A percentile compares a stretch with the other conserved stretches of the same genome.
These are phyloP conservation scores for Fallopia convolvulus DNA, from an alignment of 148 eudicot species.

Conservation along the genomic window DNA sequence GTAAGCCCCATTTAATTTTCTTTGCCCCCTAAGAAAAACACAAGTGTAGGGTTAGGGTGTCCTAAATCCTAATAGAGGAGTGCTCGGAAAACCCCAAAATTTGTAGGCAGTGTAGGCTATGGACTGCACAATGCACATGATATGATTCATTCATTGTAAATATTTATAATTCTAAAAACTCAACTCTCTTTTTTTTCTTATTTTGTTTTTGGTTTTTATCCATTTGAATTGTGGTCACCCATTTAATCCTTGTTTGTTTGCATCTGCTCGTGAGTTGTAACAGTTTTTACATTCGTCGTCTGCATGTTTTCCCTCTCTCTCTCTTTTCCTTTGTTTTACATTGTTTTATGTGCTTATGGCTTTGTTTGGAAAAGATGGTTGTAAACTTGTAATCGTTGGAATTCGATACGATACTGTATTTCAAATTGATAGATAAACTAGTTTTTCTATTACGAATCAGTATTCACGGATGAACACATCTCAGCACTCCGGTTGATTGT, in stretches of 20 bases:
- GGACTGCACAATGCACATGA: not conserved
- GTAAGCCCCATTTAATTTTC: not conserved
- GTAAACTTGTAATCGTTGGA: too few relatives aligned
- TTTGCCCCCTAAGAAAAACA: not conserved
- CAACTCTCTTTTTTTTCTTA: not conserved
- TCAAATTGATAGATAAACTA: too few relatives aligned
- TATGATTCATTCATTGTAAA: not conserved
- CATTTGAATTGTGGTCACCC: not conserved
- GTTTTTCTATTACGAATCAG: too few relatives aligned
- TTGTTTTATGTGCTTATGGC: not conserved
- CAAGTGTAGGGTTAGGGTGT: slow-evolving; percentile 6
- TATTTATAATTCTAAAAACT: not conserved
- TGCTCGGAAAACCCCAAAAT: not conserved
- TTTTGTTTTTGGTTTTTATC: not conserved
- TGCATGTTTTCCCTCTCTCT: not conserved
- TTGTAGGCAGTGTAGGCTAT: not conserved
- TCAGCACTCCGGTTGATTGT: too few relatives aligned
- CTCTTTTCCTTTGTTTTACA: not conserved
- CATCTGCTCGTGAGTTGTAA: not conserved
- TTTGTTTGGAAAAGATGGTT: too few relatives aligned
- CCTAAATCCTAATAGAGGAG: not conserved
- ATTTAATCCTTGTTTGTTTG: not conserved
- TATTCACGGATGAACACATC: too few relatives aligned
- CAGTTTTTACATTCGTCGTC: not conserved
- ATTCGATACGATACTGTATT: too few relatives aligned